Percentiles rank a stretch among this genome's conserved stretches.
Conservation (phyloP, 2,329 filamentous ascomycete genomes). For the Diaporthe sp. region DNA sequence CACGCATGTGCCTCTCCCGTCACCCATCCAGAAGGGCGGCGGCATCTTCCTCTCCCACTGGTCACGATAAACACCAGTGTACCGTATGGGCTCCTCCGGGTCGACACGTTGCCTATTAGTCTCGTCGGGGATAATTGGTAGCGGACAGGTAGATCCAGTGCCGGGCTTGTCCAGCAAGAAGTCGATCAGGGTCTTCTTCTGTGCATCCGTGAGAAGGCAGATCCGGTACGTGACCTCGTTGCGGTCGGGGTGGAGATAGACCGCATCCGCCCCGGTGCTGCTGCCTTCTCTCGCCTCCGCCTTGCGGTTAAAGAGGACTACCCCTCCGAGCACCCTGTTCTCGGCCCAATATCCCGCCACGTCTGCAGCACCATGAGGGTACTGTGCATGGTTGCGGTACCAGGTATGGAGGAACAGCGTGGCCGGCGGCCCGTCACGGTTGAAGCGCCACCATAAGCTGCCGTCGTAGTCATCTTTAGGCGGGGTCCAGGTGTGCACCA, state of each 20-base stretch:
- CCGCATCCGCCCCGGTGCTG: not conserved
- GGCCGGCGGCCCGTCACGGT: constrained; percentile 37
- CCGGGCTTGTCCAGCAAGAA: constrained; percentile 1
- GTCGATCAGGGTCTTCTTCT: constrained; percentile 15
- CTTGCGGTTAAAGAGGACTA: not conserved
- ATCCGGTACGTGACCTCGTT: constrained; percentile 16
- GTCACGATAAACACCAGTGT: constrained; percentile 1
- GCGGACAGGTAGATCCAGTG: not conserved
- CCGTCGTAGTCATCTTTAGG: constrained; percentile 39
- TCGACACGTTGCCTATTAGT: not conserved
- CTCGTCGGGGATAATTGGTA: not conserved
- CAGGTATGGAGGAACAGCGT: constrained; percentile 49
- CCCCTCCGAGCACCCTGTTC: constrained; percentile 46
- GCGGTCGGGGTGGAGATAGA: constrained; percentile 7
- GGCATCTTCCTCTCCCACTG: constrained; percentile 13
- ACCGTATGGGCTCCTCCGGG: constrained; percentile 1
- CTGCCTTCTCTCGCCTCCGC: not conserved
- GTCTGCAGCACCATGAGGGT: constrained; percentile 49
- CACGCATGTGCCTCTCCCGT: constrained; percentile 12
- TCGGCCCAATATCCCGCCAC: constrained; percentile 50
- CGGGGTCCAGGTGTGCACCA: constrained; percentile 45
- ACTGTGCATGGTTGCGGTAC: constrained; percentile 49
- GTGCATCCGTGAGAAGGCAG: constrained; percentile 2
- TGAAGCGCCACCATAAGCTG: constrained; percentile 33
- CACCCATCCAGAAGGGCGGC: not conserved